Evolutionary conservation across 768 basidiomycete species (phyloP).

Genomic region (Suillus tomentosus): DNA sequence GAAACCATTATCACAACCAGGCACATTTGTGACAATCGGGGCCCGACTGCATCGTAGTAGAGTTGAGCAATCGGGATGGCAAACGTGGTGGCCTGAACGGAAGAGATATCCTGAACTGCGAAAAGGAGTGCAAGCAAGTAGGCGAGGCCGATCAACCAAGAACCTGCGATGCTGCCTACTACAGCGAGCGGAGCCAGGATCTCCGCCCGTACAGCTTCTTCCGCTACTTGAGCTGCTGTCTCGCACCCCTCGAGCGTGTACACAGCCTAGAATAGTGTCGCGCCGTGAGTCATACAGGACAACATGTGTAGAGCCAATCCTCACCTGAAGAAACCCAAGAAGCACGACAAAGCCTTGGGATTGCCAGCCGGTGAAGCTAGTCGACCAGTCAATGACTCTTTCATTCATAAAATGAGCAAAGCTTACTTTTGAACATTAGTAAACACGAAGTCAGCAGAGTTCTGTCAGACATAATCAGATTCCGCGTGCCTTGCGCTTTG

Average conservation of each 20-base stretch:
- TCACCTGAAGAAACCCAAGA: slow-evolving; percentile 54
- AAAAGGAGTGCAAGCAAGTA: slow-evolving; percentile 64
- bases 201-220: slow-evolving; percentile 58
- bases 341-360: slow-evolving; percentile 58
- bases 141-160: slow-evolving; percentile 55
- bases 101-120: slow-evolving; percentile 53
- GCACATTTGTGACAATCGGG: slow-evolving; percentile 49
- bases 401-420: background rate
- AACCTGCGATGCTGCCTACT: slow-evolving; percentile 56
- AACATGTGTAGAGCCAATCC: background rate
- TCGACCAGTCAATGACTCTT: background rate
- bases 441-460: slow-evolving; percentile 54
- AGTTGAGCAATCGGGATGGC: slow-evolving; percentile 65
- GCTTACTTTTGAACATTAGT: slow-evolving; percentile 56
- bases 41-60: slow-evolving; percentile 55
- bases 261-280: slow-evolving; percentile 41
- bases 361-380: slow-evolving; percentile 57
- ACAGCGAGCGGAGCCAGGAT: slow-evolving; percentile 59
- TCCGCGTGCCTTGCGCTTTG: background rate
- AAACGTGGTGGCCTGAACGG: slow-evolving; percentile 49
- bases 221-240: slow-evolving; percentile 64
- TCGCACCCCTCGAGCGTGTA: slow-evolving; percentile 65
- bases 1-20: slow-evolving; percentile 50
- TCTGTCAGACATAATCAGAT: slow-evolving; percentile 35
- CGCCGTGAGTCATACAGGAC: background rate